Base-by-base conservation (phyloP, 2,329 filamentous ascomycete species). In the Aspergillus sclerotialis region DNA sequence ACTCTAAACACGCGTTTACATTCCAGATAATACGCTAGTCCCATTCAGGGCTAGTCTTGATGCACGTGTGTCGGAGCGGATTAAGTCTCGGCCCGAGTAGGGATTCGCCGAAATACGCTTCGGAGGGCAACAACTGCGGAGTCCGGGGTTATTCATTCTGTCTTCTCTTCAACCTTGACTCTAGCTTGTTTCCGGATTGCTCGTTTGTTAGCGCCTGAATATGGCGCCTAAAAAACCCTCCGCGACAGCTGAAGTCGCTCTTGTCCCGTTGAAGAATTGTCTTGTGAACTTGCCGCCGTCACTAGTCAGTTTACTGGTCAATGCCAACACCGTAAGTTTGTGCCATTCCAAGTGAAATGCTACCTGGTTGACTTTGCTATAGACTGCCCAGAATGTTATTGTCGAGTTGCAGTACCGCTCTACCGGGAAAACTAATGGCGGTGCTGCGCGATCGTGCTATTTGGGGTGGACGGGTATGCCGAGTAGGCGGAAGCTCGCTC, bases 401-500 rank as follows among this genome's bases (percentile, higher is more conserved):
- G 82, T 98, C 59, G 92, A 98, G 65, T 75, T 98, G 44, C 83
- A 74, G 58, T 94, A 84, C 64, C 78, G 80, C 42, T 64, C 76
- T 27, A 58, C 71, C 26, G 67, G 73, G 59, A 75, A 68, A 33
- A 55, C 61, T 31, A 67, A 70, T 45, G 53, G 67, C 16, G 67
- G 69, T 49, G 53, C 68, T 25, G 58, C 69, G 33, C 76, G 74
- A 52, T 93, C 85, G 30, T 72, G 93, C 50, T 98, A 84, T 58
- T 72, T 94, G 39, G 92, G 92, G 59, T 98, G 92, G 92, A 95
- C 92, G 8, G 92, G 92, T 49, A 93, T 98, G 86, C 84, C 88
- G 45, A 95, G 89, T 69, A 93, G 89, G 72, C 79, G 85, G 54
- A 84, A 80, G 58, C 68, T 84, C 47, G 77, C 80, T 9, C 76